These are phyloP conservation scores for Leccinellum rugosiceps DNA, from an alignment of 768 basidiomycete species.

Conservation along the genomic window DNA sequence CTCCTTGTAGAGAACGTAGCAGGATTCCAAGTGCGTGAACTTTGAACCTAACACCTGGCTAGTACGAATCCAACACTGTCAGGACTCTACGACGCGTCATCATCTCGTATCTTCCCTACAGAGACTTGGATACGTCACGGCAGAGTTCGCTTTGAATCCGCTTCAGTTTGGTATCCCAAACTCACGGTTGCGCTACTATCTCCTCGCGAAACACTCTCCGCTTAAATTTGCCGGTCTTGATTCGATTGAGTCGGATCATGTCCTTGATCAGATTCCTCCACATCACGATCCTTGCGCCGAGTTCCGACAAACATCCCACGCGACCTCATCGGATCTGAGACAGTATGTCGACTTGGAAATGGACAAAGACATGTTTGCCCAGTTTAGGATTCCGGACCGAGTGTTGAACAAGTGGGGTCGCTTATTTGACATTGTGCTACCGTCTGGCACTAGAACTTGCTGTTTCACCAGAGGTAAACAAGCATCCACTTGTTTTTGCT, in stretches of 20 bases:
- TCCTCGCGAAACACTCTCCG: slow-evolving; percentile 58
- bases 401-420: slow-evolving; percentile 73
- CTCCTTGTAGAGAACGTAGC: slow-evolving; percentile 80
- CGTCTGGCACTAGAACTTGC: slow-evolving; percentile 59
- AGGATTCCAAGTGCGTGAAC: slow-evolving; percentile 66
- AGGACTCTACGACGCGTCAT: slow-evolving; percentile 65
- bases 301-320: neutral
- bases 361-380: slow-evolving; percentile 16
- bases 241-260: slow-evolving; percentile 12
- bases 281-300: slow-evolving; percentile 31
- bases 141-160: slow-evolving; percentile 70
- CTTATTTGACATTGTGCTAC: slow-evolving; percentile 75
- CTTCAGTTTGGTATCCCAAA: slow-evolving; percentile 80
- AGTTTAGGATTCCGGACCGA: slow-evolving; percentile 51
- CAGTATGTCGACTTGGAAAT: slow-evolving; percentile 11
- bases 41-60: neutral
- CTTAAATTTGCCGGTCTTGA: slow-evolving; percentile 34
- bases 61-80: slow-evolving; percentile 7
- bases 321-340: slow-evolving; percentile 4
- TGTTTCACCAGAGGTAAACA: slow-evolving; percentile 75
- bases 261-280: slow-evolving; percentile 56
- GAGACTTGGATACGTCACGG: slow-evolving; percentile 50
- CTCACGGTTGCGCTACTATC: slow-evolving; percentile 77
- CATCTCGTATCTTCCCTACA: slow-evolving; percentile 51
- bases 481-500: neutral